Base-by-base conservation (phyloP, 2,329 filamentous ascomycete species). In the Fusarium pininemorale region DNA sequence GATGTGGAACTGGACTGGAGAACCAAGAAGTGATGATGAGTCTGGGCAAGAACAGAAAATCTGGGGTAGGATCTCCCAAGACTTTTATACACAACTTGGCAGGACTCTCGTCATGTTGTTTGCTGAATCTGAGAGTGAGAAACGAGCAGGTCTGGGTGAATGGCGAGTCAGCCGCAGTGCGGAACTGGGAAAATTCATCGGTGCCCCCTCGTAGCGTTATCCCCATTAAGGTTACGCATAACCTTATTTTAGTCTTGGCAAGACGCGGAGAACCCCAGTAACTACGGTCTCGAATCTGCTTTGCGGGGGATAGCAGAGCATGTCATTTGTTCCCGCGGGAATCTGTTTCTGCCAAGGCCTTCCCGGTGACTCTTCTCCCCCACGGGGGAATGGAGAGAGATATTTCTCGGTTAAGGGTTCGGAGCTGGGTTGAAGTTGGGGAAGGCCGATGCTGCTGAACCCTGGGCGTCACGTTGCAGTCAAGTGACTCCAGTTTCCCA, bases 211-310 rank as follows among this genome's bases (percentile, higher is more conserved):
- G n/a, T 41, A 55, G 51, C 51, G 51, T 45, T 44, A 47, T 47
- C 39, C 54, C 59, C 47, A 47, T 41, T 42, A 65, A 51, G 47
- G 45, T 66, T 51, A 32, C n/a, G n/a, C 39, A 39, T 57, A 61
- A 28, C 48, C 44, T 55, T 39, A 61, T 55, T 22, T 55, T 41
- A n/a, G 26, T 47, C 30, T 39, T 26, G 59, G 37, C 32, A 51
- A 48, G 44, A 64, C n/a, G 60, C 50, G 64, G 48, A 64, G 50
- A 50, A 45, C 48, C 63, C 35, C 48, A 55, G 41, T 24, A 32
- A 24, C n/a, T 18, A 15, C 16, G 26, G 28, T 38, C 26, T 42
- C 26, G 16, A 35, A 30, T 28, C 26, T 54, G 26, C 26, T 55
- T 35, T 55, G 47, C 47, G 58, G 58, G 57, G 47, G 22, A 4